Evolutionary conservation across 345 rosid species (phyloP).

Genomic region (Citrus medica): DNA sequence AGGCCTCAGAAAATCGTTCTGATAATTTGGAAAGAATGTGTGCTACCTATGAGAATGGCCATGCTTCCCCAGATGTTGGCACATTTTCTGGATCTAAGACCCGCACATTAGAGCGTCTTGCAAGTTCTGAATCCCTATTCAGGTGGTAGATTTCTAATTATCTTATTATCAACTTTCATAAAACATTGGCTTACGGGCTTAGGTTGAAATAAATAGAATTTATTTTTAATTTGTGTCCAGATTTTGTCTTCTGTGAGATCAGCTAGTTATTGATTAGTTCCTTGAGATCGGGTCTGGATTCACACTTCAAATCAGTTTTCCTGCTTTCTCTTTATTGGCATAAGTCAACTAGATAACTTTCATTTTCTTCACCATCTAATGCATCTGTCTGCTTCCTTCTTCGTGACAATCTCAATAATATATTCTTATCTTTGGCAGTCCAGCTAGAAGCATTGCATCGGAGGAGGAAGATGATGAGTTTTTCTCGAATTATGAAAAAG

Average conservation of each 20-base stretch:
- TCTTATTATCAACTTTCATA: neutral
- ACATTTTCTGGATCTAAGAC: constrained; percentile 35
- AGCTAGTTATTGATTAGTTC: neutral
- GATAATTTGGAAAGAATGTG: constrained; percentile 49
- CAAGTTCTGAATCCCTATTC: constrained; percentile 73
- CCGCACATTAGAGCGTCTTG: constrained; percentile 49
- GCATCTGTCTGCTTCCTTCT: neutral
- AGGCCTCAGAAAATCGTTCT: constrained; percentile 56
- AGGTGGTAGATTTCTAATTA: constrained; percentile 46
- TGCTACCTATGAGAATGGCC: constrained; percentile 50
- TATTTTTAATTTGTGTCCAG: neutral
- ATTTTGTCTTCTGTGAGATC: neutral
- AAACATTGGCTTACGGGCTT: constrained; percentile 2
- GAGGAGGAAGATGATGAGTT: constrained; percentile 74
- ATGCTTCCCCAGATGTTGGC: constrained; percentile 64
- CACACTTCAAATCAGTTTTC: neutral
- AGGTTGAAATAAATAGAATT: neutral
- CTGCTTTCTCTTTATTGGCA: neutral
- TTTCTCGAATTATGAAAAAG: constrained; percentile 46
- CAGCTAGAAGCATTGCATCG: constrained; percentile 70
- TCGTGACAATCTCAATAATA: constrained; percentile 29
- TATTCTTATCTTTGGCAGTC: constrained; percentile 75
- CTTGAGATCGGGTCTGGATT: constrained; percentile 5
- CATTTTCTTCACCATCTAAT: neutral
- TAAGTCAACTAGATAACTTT: neutral